phyloP scores from a whole-genome alignment of 2,329 filamentous ascomycete species.

The Cladophialophora carrionii region DNA sequence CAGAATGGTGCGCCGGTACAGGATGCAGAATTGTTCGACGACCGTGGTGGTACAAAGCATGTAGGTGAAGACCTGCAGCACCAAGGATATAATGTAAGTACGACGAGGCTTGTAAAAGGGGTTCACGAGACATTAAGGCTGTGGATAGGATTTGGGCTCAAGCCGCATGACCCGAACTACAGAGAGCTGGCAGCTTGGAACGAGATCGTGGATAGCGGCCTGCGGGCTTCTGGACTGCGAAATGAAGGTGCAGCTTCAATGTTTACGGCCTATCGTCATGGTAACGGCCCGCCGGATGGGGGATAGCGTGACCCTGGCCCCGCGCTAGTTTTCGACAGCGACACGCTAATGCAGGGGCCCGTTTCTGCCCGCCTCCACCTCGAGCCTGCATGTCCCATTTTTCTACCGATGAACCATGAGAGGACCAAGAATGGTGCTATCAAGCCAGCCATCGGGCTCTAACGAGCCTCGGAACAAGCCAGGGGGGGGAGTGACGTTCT shows the following conservation, averaged over 20 bases:
- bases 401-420: background rate
- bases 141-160: slow-evolving; percentile 8
- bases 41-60: slow-evolving; percentile 17
- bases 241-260: background rate
- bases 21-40: slow-evolving; percentile 9
- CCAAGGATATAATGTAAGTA: slow-evolving; percentile 19
- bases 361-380: background rate
- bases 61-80: slow-evolving; percentile 5
- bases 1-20: slow-evolving; percentile 11
- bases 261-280: slow-evolving; percentile 11
- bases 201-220: background rate
- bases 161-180: slow-evolving; percentile 12
- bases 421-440: background rate
- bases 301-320: background rate
- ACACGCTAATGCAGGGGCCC: slow-evolving; percentile 28
- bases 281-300: background rate
- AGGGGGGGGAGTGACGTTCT: background rate
- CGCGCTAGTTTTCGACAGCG: slow-evolving; percentile 2
- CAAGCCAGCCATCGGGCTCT: background rate
- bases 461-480: background rate
- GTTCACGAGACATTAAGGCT: slow-evolving; percentile 2
- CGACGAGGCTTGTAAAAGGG: slow-evolving; percentile 11
- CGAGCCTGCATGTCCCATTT: background rate
- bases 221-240: background rate
- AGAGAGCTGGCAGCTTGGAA: background rate